phyloP scores from a whole-genome alignment of 1,284 basidiomycete species.

The Rhodotorula sp. region DNA sequence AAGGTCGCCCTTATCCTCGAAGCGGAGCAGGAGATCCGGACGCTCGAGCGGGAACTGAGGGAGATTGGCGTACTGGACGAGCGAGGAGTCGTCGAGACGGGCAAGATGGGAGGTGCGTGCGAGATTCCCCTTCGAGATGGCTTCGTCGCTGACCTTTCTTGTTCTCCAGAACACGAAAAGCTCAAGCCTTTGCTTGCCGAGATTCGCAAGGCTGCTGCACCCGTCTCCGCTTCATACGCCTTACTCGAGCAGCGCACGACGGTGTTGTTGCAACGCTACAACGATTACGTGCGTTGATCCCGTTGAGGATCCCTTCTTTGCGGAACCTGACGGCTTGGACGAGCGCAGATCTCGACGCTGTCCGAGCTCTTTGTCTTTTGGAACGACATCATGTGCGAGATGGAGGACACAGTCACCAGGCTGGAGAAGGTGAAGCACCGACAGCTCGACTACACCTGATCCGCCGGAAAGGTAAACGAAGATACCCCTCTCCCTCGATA shows the following conservation, averaged over 20 bases:
- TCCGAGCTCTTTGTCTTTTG: conserved; percentile 45
- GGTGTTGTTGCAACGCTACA: conserved; percentile 38
- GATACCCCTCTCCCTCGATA: background rate
- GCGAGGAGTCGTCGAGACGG: conserved; percentile 40
- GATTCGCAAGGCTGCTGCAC: conserved; percentile 7
- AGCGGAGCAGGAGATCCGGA: conserved; percentile 40
- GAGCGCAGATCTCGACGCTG: conserved; percentile 40
- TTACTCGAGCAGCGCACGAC: conserved; percentile 33
- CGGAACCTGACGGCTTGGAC: background rate
- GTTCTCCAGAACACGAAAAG: conserved; percentile 23
- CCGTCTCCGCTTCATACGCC: conserved; percentile 16
- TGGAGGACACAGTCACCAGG: conserved; percentile 36
- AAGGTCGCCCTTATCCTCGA: conserved; percentile 44
- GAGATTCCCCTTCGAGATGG: no score
- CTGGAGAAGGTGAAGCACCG: conserved; percentile 32
- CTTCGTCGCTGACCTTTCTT: background rate
- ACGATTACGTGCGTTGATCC: conserved; percentile 40
- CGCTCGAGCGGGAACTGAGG: conserved; percentile 42
- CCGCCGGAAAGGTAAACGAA: background rate
- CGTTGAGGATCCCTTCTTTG: background rate
- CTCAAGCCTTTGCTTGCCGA: conserved; percentile 21
- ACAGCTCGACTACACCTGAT: conserved; percentile 2
- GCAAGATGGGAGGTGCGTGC: conserved; percentile 39
- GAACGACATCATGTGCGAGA: conserved; percentile 40
- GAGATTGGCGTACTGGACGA: conserved; percentile 41